phyloP scores from a whole-genome alignment of 1,139 yeast genomes.

The Taphrina populina region DNA sequence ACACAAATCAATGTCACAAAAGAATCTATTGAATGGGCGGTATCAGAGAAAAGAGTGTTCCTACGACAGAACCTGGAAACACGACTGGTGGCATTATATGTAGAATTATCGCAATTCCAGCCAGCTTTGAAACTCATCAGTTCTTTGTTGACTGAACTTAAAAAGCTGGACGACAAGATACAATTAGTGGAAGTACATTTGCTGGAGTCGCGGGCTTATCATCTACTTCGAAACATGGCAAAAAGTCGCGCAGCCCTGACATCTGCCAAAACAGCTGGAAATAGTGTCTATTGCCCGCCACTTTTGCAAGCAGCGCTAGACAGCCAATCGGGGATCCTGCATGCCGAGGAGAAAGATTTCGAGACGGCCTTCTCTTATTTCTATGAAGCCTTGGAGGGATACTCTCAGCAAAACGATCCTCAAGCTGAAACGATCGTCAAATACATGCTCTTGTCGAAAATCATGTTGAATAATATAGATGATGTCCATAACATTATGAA shows the following conservation, averaged over 20 bases:
- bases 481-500: slow-evolving; percentile 66
- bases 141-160: slow-evolving; percentile 74
- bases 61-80: slow-evolving; percentile 84
- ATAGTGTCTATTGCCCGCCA: slow-evolving; percentile 94
- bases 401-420: slow-evolving; percentile 46
- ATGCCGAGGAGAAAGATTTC: slow-evolving; percentile 96
- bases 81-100: slow-evolving; percentile 73
- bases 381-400: slow-evolving; percentile 91
- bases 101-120: slow-evolving; percentile 61
- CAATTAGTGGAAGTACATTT: slow-evolving; percentile 93
- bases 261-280: slow-evolving; percentile 94
- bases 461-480: slow-evolving; percentile 84
- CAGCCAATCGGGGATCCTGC: slow-evolving; percentile 90
- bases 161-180: slow-evolving; percentile 90
- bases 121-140: slow-evolving; percentile 73
- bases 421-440: slow-evolving; percentile 51
- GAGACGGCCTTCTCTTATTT: slow-evolving; percentile 94
- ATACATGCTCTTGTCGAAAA: slow-evolving; percentile 87
- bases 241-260: slow-evolving; percentile 91
- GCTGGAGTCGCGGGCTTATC: slow-evolving; percentile 85
- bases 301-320: slow-evolving; percentile 90
- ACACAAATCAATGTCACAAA: slow-evolving; percentile 71
- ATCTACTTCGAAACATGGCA: slow-evolving; percentile 87
- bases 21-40: slow-evolving; percentile 86
- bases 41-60: slow-evolving; percentile 77